Conservation (phyloP, 2,329 filamentous ascomycete species). For the Aspergillus fijiensis region DNA sequence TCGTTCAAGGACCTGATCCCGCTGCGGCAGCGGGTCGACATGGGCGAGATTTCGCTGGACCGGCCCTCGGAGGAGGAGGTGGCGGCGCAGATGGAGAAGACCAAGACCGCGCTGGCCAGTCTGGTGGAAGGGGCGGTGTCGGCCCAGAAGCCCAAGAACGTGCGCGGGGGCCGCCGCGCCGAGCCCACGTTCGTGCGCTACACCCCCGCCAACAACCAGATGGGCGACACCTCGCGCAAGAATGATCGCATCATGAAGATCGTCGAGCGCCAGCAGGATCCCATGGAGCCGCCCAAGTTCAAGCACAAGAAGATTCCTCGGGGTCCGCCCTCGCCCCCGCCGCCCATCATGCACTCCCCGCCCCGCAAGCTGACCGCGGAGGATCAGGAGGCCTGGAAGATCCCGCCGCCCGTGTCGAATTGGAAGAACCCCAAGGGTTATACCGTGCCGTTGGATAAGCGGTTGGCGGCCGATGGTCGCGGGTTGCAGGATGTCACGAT, state of each 20-base stretch:
- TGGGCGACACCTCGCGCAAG: conserved; percentile 83
- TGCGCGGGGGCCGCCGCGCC: conserved; percentile 74
- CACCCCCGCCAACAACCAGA: conserved; percentile 84
- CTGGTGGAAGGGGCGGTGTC: conserved; percentile 83
- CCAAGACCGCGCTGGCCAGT: conserved; percentile 77
- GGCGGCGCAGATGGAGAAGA: conserved; percentile 78
- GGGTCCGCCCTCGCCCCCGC: conserved; percentile 86
- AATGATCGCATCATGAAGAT: conserved; percentile 98
- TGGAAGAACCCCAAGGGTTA: conserved; percentile 99
- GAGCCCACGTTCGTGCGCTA: conserved; percentile 95
- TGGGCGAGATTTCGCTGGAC: conserved; percentile 84
- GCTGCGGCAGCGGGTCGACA: conserved; percentile 85
- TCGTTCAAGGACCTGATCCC: conserved; percentile 98
- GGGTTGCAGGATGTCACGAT: conserved; percentile 91
- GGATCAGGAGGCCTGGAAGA: conserved; percentile 96
- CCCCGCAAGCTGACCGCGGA: conserved; percentile 93
- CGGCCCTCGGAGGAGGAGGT: conserved; percentile 84
- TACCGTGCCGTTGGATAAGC: conserved; percentile 92
- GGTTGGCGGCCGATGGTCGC: conserved; percentile 87
- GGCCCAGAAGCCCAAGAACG: conserved; percentile 93
- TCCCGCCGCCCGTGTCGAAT: conserved; percentile 85
- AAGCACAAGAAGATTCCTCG: conserved; percentile 98
- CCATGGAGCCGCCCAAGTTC: conserved; percentile 96
- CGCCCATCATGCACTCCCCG: conserved; percentile 92
- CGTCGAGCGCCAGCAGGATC: conserved; percentile 87